These are phyloP conservation scores for Zoysia japonica DNA, from an alignment of 176 grass and related monocot genomes.

Conservation along the genomic window DNA sequence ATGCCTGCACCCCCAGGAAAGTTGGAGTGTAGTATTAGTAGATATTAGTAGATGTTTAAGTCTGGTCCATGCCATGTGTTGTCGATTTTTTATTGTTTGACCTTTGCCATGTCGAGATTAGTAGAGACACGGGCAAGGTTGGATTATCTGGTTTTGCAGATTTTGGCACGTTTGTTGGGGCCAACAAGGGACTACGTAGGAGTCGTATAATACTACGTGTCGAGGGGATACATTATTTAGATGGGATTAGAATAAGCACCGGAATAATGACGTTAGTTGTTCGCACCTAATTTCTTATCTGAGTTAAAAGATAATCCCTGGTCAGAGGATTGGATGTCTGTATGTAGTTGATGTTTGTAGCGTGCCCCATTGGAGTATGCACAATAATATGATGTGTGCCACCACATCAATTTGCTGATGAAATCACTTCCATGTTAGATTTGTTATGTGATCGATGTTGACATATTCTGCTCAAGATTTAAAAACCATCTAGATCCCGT, in stretches of 20 bases:
- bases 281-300: background rate
- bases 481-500: background rate
- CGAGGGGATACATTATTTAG: background rate
- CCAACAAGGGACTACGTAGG: background rate
- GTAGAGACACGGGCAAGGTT: background rate
- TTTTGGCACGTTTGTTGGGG: background rate
- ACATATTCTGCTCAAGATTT: constrained; percentile 1
- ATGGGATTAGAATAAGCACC: background rate
- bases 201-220: background rate
- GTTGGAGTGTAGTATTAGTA: background rate
- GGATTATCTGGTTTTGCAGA: background rate
- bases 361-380: background rate
- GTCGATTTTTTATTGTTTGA: constrained; percentile 24
- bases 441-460: background rate
- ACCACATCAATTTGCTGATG: background rate
- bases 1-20: background rate
- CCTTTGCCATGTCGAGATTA: constrained; percentile 4
- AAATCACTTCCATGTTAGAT: background rate
- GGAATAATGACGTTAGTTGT: background rate
- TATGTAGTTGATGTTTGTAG: background rate
- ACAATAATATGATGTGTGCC: background rate
- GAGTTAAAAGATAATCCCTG: background rate
- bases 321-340: background rate
- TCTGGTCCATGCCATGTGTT: background rate
- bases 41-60: background rate